Evolutionary conservation across 495 filamentous ascomycete species (phyloP), one percentile per base, ranked within the genome.

Genomic region (Talaromyces proteolyticus): DNA sequence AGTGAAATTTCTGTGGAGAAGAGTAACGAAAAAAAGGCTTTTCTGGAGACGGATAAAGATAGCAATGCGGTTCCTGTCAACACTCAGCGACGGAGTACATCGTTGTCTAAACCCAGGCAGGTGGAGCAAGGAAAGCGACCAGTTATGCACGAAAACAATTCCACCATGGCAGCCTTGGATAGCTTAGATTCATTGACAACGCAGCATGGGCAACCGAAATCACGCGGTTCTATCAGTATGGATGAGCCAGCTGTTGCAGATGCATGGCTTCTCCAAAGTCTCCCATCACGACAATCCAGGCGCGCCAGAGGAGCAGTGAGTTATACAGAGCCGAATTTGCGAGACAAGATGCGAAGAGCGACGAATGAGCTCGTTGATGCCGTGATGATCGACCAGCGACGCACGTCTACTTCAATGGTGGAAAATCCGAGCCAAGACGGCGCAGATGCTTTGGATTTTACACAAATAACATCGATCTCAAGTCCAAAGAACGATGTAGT

Each of bases 261-360:
- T 36, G 41, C 56, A n/a, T 36, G 19, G 17, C 44, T 29, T 6
- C 44, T 47, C n/a, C 39, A 54, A 2, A 75, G 72, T 42, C 70
- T 75, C 29, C 72, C 70, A 45, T 72, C 69, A 26, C 75, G 87
- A 42, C 75, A 80, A 8, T 81, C 78, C 39, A 72, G 89, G 21
- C 80, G 89, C 52, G 77, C 82, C 11, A 70, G 83, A 44, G 69
- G 78, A 6, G 74, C 77, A 23, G 77, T 95, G 42, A 93, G 87
- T 68, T 95, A 95, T 61, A 87, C 88, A 19, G 86, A 92, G 63
- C 89, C 89, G 7, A 94, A 87, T 58, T 70, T 95, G 25, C 76
- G 87, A 45, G 86, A 83, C 57, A 95, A 95, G 69, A 94, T 95
- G 89, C 78, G 89, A 44, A 81, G 89, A 44, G 85, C 88, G 18